Conservation (phyloP, 2,329 filamentous ascomycete species). For the Metarhizium guizhouense region DNA sequence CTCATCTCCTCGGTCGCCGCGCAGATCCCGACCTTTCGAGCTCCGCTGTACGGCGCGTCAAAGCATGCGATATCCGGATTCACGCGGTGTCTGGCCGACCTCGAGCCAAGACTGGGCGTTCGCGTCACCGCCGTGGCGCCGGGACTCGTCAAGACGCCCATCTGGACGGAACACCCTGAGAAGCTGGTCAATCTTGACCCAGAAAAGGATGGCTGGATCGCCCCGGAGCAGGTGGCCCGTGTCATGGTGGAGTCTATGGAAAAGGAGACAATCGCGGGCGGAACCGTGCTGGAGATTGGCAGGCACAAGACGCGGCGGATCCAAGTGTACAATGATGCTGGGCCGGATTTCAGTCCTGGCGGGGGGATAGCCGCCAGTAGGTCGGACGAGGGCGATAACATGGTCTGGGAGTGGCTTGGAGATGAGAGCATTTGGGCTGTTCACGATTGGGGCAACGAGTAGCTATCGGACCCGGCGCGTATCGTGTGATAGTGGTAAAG, state of each 20-base stretch:
- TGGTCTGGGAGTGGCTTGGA: constrained; percentile 15
- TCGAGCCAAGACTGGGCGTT: constrained; percentile 25
- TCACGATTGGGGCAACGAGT: background rate
- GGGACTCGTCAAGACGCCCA: constrained; percentile 33
- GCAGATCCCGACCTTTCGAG: constrained; percentile 22
- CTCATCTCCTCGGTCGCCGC: constrained; percentile 29
- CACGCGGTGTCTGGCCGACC: constrained; percentile 27
- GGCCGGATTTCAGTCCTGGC: constrained; percentile 20
- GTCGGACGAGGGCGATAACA: constrained; percentile 14
- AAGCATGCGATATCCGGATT: constrained; percentile 31
- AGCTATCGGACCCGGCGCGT: no score
- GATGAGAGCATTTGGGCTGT: background rate
- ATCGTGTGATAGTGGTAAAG: no score
- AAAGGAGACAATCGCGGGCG: constrained; percentile 23
- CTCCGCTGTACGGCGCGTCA: constrained; percentile 29
- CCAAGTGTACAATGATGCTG: constrained; percentile 26
- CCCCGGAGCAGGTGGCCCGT: constrained; percentile 31
- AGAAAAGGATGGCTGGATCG: constrained; percentile 29
- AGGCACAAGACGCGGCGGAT: constrained; percentile 23
- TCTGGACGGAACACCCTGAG: constrained; percentile 36
- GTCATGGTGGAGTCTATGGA: constrained; percentile 33
- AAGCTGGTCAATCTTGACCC: constrained; percentile 29
- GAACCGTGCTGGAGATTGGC: constrained; percentile 33
- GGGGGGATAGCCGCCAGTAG: constrained; percentile 21
- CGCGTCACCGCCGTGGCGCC: constrained; percentile 35